Conservation (phyloP, 768 basidiomycete genomes). For the Dendrothele bispora region DNA sequence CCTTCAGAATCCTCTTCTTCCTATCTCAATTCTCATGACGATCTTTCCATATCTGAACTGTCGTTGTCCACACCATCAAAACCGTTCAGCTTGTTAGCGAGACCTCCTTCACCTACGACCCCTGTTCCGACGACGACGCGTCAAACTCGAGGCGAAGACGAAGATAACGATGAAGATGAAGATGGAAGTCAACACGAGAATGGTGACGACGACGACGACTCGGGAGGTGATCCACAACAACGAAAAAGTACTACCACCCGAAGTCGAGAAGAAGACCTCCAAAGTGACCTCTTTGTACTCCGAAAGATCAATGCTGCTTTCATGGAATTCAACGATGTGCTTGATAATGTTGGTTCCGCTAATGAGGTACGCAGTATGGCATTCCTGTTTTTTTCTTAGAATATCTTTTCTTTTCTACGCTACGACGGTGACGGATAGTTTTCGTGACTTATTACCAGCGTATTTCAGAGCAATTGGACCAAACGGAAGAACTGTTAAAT, state of each 20-base stretch:
- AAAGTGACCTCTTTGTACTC: constrained; percentile 70
- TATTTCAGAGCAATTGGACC: constrained; percentile 62
- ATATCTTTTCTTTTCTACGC: background rate
- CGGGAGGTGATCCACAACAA: constrained; percentile 3
- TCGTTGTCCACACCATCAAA: constrained; percentile 30
- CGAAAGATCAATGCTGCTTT: constrained; percentile 74
- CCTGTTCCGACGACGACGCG: constrained; percentile 13
- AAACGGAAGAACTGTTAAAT: constrained; percentile 73
- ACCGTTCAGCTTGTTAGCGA: constrained; percentile 30
- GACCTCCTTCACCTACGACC: constrained; percentile 12
- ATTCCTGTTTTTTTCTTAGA: constrained; percentile 7
- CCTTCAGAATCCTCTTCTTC: constrained; percentile 39
- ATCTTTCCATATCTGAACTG: constrained; percentile 59
- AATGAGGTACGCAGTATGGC: constrained; percentile 70
- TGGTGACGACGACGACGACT: constrained; percentile 11
- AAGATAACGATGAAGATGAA: constrained; percentile 5
- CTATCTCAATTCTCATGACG: too few species aligned
- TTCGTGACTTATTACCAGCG: constrained; percentile 40
- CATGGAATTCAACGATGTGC: constrained; percentile 64
- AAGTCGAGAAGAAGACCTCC: constrained; percentile 59
- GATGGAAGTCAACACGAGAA: background rate
- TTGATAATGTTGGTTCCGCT: constrained; percentile 61
- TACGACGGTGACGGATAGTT: background rate
- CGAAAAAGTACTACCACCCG: constrained; percentile 2
- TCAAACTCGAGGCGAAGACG: constrained; percentile 2